These are phyloP conservation scores for Aspergillus piperis DNA, from an alignment of 2,329 filamentous ascomycete genomes.

Conservation along the genomic window DNA sequence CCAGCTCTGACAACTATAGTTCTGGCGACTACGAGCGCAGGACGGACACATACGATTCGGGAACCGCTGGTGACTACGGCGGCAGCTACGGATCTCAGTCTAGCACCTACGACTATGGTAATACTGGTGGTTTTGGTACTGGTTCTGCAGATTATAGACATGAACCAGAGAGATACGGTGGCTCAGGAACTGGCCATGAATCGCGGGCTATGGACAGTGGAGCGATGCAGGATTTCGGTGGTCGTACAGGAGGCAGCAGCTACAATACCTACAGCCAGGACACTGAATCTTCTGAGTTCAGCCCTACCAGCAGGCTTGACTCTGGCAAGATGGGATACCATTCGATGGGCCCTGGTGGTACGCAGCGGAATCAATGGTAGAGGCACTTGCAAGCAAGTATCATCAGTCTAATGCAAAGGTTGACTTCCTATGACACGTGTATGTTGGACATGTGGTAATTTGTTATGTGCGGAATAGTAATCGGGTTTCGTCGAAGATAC, in stretches of 20 bases:
- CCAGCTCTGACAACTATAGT: constrained; percentile 14
- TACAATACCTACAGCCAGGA: constrained; percentile 12
- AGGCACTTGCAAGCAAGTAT: background rate
- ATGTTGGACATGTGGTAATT: background rate
- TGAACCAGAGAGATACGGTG: background rate
- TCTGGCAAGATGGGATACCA: constrained; percentile 9
- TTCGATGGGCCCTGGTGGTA: constrained; percentile 13
- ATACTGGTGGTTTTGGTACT: background rate
- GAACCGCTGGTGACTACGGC: background rate
- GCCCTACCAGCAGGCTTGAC: constrained; percentile 11
- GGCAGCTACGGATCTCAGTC: constrained; percentile 6
- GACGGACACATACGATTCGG: constrained; percentile 16
- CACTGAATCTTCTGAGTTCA: constrained; percentile 8
- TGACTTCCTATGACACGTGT: background rate
- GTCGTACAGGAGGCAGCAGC: constrained; percentile 16
- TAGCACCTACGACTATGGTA: constrained; percentile 1
- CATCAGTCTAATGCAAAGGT: background rate
- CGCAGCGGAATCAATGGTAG: constrained; percentile 19
- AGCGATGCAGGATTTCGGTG: constrained; percentile 6
- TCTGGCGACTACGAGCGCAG: constrained; percentile 40
- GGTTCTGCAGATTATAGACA: background rate
- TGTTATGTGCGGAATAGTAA: background rate
- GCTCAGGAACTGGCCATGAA: background rate
- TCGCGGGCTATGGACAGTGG: background rate
- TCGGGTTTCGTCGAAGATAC: background rate